Base-by-base conservation (phyloP, 306 rosid genomes). In the Prinsepia uniflora region DNA sequence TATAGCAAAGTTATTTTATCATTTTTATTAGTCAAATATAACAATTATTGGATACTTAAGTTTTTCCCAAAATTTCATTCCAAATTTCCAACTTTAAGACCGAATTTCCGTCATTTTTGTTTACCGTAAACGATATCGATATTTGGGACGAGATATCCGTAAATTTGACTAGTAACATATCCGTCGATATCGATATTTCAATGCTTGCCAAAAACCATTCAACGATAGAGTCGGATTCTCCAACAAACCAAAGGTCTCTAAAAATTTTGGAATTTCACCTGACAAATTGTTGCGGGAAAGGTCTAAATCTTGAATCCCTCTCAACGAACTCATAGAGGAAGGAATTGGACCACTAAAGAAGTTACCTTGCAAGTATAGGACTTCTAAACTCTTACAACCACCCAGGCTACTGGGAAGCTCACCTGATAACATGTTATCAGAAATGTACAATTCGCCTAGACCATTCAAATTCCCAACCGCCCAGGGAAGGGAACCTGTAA, bases 251-350 rank as follows among this genome's bases (percentile, higher is more conserved):
- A 46, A 22, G n/a, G 36, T 24, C 7, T 65, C 36, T 9, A 11
- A 65, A 19, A 11, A n/a, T 2, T 10, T 4, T 22, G 70, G 70
- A 65, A 65, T 65, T 45, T 45, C 40, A 6, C 56, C 20, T 3
- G 57, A 47, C 10, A 66, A 66, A 15, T 66, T 24, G 17, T 66
- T 66, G 10, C 41, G 42, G 9, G 71, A 66, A 47, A 66, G 71
- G 52, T 66, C 71, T 22, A 66, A 13, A 11, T 66, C 53, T 6
- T 0, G 42, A 22, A 66, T 6, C 39, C 43, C 43, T 30, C 50
- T 66, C 20, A 47, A 1, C 1, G 43, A 66, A 22, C 18, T 20
- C 71, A 66, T 6, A 24, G 56, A 46, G 17, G 11, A 66, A 30
- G 71, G 56, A 45, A 66, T 13, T 43, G n/a, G 7, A 17, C 71